phyloP scores from a whole-genome alignment of 2,329 filamentous ascomycete genomes.

The Tolypocladium tundrense region DNA sequence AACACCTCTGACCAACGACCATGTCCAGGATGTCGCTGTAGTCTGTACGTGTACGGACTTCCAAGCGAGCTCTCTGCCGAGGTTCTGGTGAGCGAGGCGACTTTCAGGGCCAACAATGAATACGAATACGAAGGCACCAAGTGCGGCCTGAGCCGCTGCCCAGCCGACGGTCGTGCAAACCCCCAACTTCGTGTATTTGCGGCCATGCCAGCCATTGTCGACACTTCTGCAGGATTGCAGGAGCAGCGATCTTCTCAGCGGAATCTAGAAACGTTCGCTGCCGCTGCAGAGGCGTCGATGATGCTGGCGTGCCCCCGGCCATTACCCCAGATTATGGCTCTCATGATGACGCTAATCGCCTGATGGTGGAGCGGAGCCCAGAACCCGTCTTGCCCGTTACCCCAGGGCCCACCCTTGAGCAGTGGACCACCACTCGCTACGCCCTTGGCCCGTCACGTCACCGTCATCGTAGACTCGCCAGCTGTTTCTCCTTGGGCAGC shows the following conservation, averaged over 20 bases:
- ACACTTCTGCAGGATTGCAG: no score
- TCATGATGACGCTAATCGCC: not conserved
- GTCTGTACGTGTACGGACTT: no score
- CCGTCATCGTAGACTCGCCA: not conserved
- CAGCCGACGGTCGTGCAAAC: no score
- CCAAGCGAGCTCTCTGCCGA: no score
- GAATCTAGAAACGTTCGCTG: not conserved
- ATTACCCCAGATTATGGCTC: not conserved
- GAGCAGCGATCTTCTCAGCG: no score
- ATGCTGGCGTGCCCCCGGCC: not conserved
- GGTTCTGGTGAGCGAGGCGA: no score
- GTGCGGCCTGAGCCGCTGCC: not conserved
- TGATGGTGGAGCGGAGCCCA: not conserved
- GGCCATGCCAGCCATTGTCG: no score
- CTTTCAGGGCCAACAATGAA: no score
- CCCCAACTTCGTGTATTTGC: no score
- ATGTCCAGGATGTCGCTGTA: no score
- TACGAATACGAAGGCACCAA: no score
- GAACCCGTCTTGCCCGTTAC: not conserved
- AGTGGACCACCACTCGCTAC: not conserved
- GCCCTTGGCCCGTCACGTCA: not conserved
- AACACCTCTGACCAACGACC: not conserved
- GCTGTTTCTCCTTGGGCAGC: not conserved
- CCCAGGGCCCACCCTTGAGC: no score
- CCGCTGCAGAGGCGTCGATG: not conserved